Evolutionary conservation across 148 eudicot species (phyloP).

Genomic region (Camellia lanceoleosa): DNA sequence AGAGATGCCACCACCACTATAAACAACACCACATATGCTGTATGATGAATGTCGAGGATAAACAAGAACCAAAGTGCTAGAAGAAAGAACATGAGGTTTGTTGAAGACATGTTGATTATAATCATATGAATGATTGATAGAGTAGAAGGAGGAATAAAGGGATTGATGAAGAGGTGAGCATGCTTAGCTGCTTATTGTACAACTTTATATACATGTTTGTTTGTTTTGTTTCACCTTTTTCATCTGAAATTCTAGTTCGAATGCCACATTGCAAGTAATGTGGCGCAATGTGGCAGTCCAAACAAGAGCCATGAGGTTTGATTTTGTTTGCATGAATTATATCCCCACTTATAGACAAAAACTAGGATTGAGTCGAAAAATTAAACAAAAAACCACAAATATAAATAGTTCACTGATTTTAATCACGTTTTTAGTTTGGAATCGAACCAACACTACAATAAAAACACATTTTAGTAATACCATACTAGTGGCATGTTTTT

Average conservation of each 20-base stretch:
- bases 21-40: too few relatives aligned
- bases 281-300: constrained; percentile 11
- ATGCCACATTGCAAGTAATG: constrained; percentile 6
- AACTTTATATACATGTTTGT: not conserved
- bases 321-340: not conserved
- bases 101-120: not conserved
- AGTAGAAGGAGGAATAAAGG: not conserved
- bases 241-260: not conserved
- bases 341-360: not conserved
- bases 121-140: not conserved
- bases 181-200: not conserved
- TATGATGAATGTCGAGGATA: too few relatives aligned
- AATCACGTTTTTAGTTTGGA: too few relatives aligned
- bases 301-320: constrained; percentile 5
- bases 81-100: not conserved
- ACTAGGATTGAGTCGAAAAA: not conserved
- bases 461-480: too few relatives aligned
- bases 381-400: too few relatives aligned
- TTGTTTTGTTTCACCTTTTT: not conserved
- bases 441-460: too few relatives aligned
- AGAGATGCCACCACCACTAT: constrained; percentile 11
- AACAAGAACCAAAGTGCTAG: constrained; percentile 5
- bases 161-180: not conserved
- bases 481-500: too few relatives aligned
- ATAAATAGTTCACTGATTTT: too few relatives aligned